Conservation (phyloP, 352 stramenopile species). For the Phytophthora pluvialis region DNA sequence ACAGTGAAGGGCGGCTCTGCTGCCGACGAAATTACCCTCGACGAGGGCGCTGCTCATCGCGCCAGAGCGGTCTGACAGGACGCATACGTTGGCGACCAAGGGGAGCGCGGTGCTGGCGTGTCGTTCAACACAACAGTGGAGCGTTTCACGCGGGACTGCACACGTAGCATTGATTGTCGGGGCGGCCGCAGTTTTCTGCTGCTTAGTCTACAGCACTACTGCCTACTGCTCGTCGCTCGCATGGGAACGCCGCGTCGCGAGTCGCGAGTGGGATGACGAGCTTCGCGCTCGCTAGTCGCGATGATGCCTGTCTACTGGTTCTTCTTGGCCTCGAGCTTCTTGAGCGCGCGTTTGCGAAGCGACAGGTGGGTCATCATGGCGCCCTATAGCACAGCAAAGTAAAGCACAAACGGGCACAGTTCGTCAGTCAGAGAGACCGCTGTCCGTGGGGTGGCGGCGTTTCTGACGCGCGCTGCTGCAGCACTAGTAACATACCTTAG, state of each 20-base stretch:
- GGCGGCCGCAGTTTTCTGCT: constrained; percentile 5
- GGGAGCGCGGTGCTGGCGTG: neutral
- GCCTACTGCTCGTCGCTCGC: neutral
- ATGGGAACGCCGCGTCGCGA: neutral
- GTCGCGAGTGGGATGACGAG: constrained; percentile 6
- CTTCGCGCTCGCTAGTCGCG: neutral
- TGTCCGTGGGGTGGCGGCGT: neutral
- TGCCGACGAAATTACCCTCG: neutral
- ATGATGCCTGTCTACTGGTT: constrained; percentile 51
- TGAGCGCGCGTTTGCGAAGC: constrained; percentile 85
- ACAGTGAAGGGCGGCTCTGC: too few species aligned
- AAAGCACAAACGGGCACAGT: constrained; percentile 10
- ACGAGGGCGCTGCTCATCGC: constrained; percentile 10
- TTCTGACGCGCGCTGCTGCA: neutral
- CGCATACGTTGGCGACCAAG: constrained; percentile 25
- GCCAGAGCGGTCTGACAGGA: constrained; percentile 14
- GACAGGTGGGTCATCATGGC: constrained; percentile 81
- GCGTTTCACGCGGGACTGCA: neutral
- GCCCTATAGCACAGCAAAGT: constrained; percentile 36
- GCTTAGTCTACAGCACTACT: neutral
- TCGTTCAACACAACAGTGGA: neutral
- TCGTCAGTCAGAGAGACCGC: constrained; percentile 16
- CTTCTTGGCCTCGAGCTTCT: constrained; percentile 90
- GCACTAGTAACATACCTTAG: constrained; percentile 64
- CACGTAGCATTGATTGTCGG: constrained; percentile 16